Evolutionary conservation across 1,139 yeast species (phyloP).

Genomic region (Citeromyces hawaiiensis): DNA sequence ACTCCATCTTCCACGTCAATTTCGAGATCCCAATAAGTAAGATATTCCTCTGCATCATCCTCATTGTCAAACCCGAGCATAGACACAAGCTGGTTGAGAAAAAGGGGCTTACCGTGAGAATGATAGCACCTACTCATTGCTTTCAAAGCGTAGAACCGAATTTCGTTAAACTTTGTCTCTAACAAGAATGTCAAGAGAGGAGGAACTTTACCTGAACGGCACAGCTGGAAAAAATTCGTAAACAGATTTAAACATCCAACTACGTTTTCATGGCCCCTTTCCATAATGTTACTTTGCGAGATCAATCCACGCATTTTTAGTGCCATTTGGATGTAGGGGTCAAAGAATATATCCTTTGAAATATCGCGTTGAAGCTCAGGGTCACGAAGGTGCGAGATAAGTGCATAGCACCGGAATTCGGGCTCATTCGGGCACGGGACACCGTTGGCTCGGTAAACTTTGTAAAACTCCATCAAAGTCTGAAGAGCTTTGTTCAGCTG

Average conservation of each 20-base stretch:
- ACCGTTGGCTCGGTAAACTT: slow-evolving; percentile 62
- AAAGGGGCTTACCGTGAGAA: slow-evolving; percentile 54
- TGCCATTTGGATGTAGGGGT: slow-evolving; percentile 57
- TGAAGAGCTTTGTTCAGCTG: slow-evolving; percentile 88
- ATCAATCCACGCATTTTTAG: slow-evolving; percentile 51
- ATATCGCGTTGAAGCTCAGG: slow-evolving; percentile 73
- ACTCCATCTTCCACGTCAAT: slow-evolving; percentile 24
- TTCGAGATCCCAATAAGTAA: slow-evolving; percentile 44
- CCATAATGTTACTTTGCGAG: slow-evolving; percentile 50
- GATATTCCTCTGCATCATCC: slow-evolving; percentile 19
- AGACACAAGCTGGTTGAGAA: slow-evolving; percentile 28
- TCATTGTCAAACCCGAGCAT: slow-evolving; percentile 55
- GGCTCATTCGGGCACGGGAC: slow-evolving; percentile 65
- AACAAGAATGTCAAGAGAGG: slow-evolving; percentile 60
- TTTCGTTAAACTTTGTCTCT: slow-evolving; percentile 71
- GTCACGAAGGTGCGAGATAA: slow-evolving; percentile 70
- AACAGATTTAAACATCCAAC: slow-evolving; percentile 56
- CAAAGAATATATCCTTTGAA: slow-evolving; percentile 42
- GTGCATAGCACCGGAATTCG: slow-evolving; percentile 82
- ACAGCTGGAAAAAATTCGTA: slow-evolving; percentile 46
- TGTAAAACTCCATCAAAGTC: slow-evolving; percentile 78
- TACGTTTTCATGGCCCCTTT: slow-evolving; percentile 39
- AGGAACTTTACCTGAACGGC: slow-evolving; percentile 41
- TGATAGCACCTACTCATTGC: slow-evolving; percentile 61
- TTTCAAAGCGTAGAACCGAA: slow-evolving; percentile 64